Conservation (phyloP, 257 asterid genomes). For the Rubia yunnanensis region DNA sequence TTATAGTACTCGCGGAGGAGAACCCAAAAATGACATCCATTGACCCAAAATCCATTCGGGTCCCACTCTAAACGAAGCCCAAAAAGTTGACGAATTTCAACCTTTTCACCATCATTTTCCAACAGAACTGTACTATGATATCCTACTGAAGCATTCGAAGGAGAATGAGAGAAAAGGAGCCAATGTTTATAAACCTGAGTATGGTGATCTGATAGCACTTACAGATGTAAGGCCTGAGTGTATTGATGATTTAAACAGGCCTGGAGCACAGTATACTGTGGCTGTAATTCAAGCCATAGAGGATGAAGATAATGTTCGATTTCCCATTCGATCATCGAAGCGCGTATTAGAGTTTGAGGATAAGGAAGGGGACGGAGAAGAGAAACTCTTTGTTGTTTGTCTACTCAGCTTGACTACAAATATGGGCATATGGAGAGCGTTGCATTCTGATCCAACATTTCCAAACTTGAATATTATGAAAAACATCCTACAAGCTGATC, state of each 20-base stretch:
- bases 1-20: no score
- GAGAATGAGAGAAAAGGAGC: constrained; percentile 12
- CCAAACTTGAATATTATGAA: no score
- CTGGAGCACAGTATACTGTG: not conserved
- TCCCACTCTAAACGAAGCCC: no score
- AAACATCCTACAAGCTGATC: no score
- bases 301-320: no score
- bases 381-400: constrained; percentile 24
- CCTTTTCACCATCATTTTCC: no score
- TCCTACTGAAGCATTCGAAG: constrained; percentile 11
- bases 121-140: constrained; percentile 12
- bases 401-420: constrained; percentile 43
- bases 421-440: constrained; percentile 37
- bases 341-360: constrained; percentile 17
- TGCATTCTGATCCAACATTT: constrained; percentile 19
- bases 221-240: constrained; percentile 40
- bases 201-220: constrained; percentile 46
- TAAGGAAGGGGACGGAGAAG: not conserved
- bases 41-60: no score
- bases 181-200: constrained; percentile 46
- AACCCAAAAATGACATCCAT: no score
- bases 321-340: constrained; percentile 23
- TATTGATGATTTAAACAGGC: constrained; percentile 36
- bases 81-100: no score
- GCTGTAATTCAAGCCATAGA: not conserved